Evolutionary conservation across 169 alveolate species (phyloP), one percentile per base, ranked within the genome.

Genomic region (Plasmodium gonderi): DNA sequence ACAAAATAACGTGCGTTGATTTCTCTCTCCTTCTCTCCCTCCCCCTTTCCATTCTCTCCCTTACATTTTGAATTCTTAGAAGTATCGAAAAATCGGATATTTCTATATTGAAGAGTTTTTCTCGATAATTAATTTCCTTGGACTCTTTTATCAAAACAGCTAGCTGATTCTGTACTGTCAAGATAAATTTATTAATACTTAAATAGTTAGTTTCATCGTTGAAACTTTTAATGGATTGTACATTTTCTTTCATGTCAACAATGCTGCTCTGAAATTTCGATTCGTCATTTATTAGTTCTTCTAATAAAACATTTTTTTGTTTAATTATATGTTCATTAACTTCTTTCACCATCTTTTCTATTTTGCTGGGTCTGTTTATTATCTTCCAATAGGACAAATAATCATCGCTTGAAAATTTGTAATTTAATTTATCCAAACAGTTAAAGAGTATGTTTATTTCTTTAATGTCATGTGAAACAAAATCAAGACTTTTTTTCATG

Each of bases 271-370:
- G 92, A 26, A 85, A 85, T 45, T 75, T 85, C 11, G 92, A 74
- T 85, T 85, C 92, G 45, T 85, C 92, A 85, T 85, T 85, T 75
- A 85, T 85, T 38, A 85, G 67, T 54, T 85, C 92, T 85, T 85
- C 92, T 40, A 85, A 45, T 76, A 85, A 42, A 49, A 85, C 77
- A 75, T 85, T 85, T 75, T 85, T 85, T 74, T 85, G 92, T 36
- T 85, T 85, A 33, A 23, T 49, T 36, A 85, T 85, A 45, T 85
- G 65, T 31, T 85, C 80, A 65, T 85, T 85, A 74, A 85, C 92
- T 42, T 85, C 92, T 65, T 85, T 85, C n/a, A 85, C 85, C 14
- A 85, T 85, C 33, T 85, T 85, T 85, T 85, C 92, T 36, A 85
- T 85, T 78, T 85, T 85, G 51, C 87, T 85, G 33, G 92, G 92